Conservation (phyloP, 257 asterid species). For the Scutellaria minor region DNA sequence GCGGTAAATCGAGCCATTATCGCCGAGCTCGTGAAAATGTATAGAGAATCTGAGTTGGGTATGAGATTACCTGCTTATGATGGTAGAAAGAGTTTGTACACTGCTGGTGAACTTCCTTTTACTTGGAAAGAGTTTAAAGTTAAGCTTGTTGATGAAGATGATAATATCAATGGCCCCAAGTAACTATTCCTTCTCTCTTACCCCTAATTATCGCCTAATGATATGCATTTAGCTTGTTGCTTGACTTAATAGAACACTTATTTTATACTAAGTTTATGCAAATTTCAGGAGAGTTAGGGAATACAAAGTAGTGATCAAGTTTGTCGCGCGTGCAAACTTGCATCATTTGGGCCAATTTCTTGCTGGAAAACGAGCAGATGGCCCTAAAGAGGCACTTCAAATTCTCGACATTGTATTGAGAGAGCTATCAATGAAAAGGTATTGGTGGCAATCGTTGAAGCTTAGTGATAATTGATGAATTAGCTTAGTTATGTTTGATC, state of each 20-base stretch:
- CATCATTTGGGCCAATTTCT: constrained; percentile 93
- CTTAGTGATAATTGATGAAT: not conserved
- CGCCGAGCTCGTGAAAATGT: constrained; percentile 81
- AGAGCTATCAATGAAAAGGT: constrained; percentile 88
- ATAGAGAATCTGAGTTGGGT: constrained; percentile 88
- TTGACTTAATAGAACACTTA: not conserved
- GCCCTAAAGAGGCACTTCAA: constrained; percentile 94
- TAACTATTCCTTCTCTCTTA: constrained; percentile 38
- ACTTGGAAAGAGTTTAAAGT: constrained; percentile 82
- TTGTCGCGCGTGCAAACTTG: constrained; percentile 82
- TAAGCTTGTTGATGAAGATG: constrained; percentile 86
- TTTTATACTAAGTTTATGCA: not conserved
- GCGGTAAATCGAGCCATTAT: constrained; percentile 81
- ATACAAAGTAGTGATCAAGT: constrained; percentile 83
- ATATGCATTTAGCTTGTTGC: constrained; percentile 7
- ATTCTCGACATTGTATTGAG: constrained; percentile 93
- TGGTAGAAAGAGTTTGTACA: constrained; percentile 90
- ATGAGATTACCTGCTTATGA: constrained; percentile 95
- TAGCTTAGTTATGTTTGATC: not conserved
- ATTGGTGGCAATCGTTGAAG: not conserved
- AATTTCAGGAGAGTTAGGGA: constrained; percentile 79
- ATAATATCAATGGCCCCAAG: constrained; percentile 81
- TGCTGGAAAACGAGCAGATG: constrained; percentile 93
- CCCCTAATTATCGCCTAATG: constrained; percentile 13
- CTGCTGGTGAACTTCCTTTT: constrained; percentile 99